Base-by-base conservation (phyloP, 441 rosid genomes). In the Melastoma candidum region DNA sequence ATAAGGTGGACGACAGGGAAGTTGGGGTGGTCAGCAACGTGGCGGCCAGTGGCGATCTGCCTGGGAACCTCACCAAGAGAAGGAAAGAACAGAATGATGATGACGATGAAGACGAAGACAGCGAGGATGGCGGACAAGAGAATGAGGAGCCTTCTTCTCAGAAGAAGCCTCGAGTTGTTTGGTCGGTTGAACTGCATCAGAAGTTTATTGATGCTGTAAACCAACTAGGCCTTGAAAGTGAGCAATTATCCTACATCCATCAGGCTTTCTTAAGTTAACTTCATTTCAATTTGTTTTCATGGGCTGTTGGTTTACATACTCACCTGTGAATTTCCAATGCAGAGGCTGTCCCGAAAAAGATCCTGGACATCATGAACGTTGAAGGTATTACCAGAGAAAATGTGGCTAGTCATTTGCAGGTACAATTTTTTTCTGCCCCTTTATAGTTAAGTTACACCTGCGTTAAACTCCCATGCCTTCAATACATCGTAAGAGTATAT, bases 291-390 rank as follows among this genome's bases (percentile, higher is more conserved):
- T 12, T 10, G 14, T 12, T 52, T 14, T 52, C 11, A 26, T 43
- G 22, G 22, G 26, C 56, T 52, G 32, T 17, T 39, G 24, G 13
- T 32, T 52, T 13, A 36, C 8, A 9, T 36, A 24, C 39, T 13
- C 44, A 10, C 26, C 46, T 11, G 17, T 39, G 44, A 67, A 29
- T 29, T 56, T 54, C 51, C 52, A 62, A 59, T 64, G 75, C 85
- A 93, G 98, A 86, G 73, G 96, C 96, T 59, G 97, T 93, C 52
- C 98, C 98, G 0, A 93, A 93, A 70, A 93, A 89, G 66, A 86
- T 93, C 65, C 96, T 89, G 54, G 97, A 93, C 65, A 67, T 78
- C 52, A 92, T 92, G 98, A 84, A 86, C 63, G 85, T 88, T 45
- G 98, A 86, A 53, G 81, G 88, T 58, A 83, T 88, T 52, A 82